Evolutionary conservation across 306 rosid species (phyloP), one percentile per base, ranked within the genome.

Genomic region (Argentina anserina): DNA sequence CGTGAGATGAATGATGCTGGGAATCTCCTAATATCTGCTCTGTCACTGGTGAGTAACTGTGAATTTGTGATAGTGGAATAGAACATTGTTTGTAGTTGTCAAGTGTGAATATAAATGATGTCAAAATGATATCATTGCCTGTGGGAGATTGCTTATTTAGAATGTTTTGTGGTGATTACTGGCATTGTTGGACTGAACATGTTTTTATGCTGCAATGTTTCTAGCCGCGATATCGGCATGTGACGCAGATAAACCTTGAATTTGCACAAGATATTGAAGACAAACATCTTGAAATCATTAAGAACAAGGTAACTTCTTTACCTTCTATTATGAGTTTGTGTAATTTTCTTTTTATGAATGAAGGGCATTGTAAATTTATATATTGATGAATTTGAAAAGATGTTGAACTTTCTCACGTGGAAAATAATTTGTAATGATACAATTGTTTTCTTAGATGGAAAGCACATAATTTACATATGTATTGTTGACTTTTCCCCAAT

Each of bases 181-280:
- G 15, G 10, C 7, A n/a, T 52, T 26, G 28, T 63, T 77, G 31
- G 67, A 42, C 45, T 79, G 67, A 83, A 70, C 34, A 56, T 75
- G 53, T 5, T 40, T 66, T 65, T 72, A 46, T 47, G 59, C 21
- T 76, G 59, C 73, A 41, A 41, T 71, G 50, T 63, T 69, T 84
- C 79, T 65, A 92, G 97, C 90, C 86, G 33, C 84, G 97, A 34
- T 92, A 89, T 82, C 21, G 45, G 60, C 50, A 73, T 45, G 86
- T 89, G 41, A 89, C 83, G 81, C 76, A 83, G 41, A 87, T 92
- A 78, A 78, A 83, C 76, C 93, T 92, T 5, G 97, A 89, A 83
- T 92, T 92, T 79, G 86, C 96, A 2, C 83, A 84, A 72, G 92
- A 86, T 70, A 80, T 92, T 82, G 93, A 89, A 79, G 97, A 92